Evolutionary conservation across 345 rosid genomes (phyloP).

Genomic region (Camelina hispida): DNA sequence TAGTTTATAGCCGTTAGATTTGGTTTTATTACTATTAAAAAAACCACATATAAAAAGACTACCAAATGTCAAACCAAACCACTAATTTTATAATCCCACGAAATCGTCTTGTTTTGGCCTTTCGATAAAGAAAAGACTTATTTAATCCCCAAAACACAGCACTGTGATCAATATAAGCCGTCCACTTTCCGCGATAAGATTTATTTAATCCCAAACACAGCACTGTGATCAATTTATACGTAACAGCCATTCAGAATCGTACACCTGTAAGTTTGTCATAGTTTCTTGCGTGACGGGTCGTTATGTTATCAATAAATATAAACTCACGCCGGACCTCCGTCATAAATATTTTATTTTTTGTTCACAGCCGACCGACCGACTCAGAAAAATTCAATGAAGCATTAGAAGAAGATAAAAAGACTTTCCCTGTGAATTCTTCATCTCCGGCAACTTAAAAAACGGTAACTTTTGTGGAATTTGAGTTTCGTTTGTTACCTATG

Average conservation of each 20-base stretch:
- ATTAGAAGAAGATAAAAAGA: not conserved
- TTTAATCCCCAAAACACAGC: not conserved
- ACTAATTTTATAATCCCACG: constrained; percentile 35
- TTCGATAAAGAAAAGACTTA: not conserved
- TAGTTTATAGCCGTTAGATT: constrained; percentile 35
- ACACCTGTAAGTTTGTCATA: not conserved
- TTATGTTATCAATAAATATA: constrained; percentile 2
- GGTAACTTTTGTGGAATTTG: constrained; percentile 28
- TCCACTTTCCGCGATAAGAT: constrained; percentile 10
- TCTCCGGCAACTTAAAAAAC: constrained; percentile 13
- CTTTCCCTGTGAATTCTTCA: constrained; percentile 24
- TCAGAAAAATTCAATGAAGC: not conserved
- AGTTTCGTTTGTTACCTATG: not conserved
- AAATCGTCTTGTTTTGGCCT: constrained; percentile 36
- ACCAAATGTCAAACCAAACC: not conserved
- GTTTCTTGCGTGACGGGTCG: constrained; percentile 4
- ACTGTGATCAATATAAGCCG: constrained; percentile 25
- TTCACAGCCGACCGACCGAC: constrained; percentile 5
- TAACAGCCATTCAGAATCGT: not conserved
- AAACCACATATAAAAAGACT: not conserved
- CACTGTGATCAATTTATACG: not conserved
- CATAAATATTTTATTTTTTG: not conserved
- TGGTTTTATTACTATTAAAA: not conserved
- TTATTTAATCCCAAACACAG: not conserved
- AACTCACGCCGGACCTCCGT: constrained; percentile 32